Percentiles rank a stretch among this genome's conserved stretches.
phyloP scores from a whole-genome alignment of 2,329 filamentous ascomycete genomes.

The Ascochyta clinopodiicola region DNA sequence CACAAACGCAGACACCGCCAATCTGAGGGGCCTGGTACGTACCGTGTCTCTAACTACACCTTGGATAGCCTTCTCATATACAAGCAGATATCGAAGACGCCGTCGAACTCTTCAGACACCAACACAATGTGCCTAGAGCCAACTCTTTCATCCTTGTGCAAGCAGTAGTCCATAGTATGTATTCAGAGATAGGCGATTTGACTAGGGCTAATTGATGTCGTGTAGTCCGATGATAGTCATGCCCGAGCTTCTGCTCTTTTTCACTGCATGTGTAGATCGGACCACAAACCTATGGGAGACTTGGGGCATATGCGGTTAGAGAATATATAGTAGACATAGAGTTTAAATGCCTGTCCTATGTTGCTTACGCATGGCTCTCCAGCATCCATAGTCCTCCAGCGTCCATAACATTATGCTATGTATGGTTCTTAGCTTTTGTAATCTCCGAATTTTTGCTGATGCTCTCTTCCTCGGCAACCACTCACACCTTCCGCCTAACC shows the following conservation, averaged over 20 bases:
- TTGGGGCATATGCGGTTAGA: no score
- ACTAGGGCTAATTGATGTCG: not conserved
- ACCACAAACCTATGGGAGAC: no score
- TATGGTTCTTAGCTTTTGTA: no score
- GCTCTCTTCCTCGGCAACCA: not conserved
- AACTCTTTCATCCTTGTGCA: not conserved
- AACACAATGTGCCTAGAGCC: not conserved
- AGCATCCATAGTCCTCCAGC: not conserved
- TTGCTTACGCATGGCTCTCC: no score
- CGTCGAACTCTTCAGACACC: not conserved
- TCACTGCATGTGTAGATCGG: no score
- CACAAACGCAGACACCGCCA: conserved; percentile 1
- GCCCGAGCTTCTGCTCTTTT: not conserved
- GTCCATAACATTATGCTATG: no score
- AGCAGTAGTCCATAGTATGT: not conserved
- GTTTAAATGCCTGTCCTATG: no score
- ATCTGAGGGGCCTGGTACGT: not conserved
- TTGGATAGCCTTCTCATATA: not conserved
- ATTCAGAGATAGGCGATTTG: not conserved
- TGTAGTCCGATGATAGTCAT: not conserved
- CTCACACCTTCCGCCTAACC: conserved; percentile 77
- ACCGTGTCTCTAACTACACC: not conserved
- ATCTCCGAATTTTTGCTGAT: no score
- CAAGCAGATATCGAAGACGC: conserved; percentile 1
- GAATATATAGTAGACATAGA: no score